Conservation (phyloP, 768 basidiomycete species). For the Pleurotus citrinopileatus region DNA sequence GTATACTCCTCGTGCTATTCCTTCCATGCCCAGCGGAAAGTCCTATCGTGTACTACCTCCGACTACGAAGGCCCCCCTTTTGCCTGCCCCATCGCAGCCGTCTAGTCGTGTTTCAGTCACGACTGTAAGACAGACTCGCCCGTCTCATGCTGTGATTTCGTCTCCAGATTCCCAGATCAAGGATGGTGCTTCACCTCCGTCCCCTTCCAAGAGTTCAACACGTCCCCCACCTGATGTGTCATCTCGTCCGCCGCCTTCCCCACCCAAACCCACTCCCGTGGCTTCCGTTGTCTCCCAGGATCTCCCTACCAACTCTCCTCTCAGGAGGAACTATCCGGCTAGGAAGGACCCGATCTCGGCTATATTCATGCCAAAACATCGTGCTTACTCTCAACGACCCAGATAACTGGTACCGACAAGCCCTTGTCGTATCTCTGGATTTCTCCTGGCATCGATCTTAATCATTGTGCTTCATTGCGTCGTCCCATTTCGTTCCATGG, state of each 20-base stretch:
- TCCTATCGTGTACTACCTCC: conserved; percentile 39
- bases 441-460: not conserved
- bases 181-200: not conserved
- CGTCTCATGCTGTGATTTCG: conserved; percentile 13
- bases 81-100: conserved; percentile 27
- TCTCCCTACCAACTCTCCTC: not conserved
- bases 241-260: conserved; percentile 6
- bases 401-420: conserved; percentile 1
- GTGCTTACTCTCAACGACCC: conserved; percentile 49
- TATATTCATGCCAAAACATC: conserved; percentile 76
- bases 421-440: not conserved
- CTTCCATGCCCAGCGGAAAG: conserved; percentile 51
- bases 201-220: not conserved
- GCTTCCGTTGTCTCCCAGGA: not conserved
- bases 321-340: conserved; percentile 19
- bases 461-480: not conserved
- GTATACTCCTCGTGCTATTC: conserved; percentile 49
- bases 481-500: not conserved
- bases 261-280: conserved; percentile 26
- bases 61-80: conserved; percentile 30
- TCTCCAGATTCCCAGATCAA: not conserved
- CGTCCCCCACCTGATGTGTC: not conserved
- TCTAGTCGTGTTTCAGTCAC: conserved; percentile 49
- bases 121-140: conserved; percentile 37
- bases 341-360: conserved; percentile 66